Evolutionary conservation across 805 yeast genomes (phyloP), one percentile per base, ranked within the genome.

Genomic region (Lipomyces mesembrius): DNA sequence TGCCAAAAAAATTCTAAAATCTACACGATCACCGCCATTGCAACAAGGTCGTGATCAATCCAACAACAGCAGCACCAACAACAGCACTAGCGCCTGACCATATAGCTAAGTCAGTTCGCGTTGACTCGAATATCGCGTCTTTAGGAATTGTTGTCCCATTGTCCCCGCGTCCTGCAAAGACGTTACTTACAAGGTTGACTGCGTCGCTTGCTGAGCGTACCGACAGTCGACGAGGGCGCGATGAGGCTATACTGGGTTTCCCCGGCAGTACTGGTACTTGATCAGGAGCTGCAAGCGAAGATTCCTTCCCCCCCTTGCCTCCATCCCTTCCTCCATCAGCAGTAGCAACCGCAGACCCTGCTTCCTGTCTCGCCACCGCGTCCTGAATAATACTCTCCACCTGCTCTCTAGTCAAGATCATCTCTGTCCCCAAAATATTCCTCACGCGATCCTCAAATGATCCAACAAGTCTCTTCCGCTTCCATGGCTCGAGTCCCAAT

Each of bases 401-500:
- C 4, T 56, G 35, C 12, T 56, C 43, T 34, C 29, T 29, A 3
- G 52, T 52, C 37, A 61, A 27, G 11, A 49, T 8, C 20, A 34
- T 55, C n/a, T 39, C 58, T 43, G 80, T 78, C 2, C 81, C 83
- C 25, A 88, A 76, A 1, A 85, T 83, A 7, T 79, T 82, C 70
- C 83, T 86, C 12, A 93, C 96, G 74, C 89, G 90, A 29, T 83
- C 87, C 73, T 94, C 97, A 79, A 95, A 95, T 0, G 92, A 85
- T 11, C 86, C 86, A 25, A 94, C 96, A 67, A 95, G 79, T 64
- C 93, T 81, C 65, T 86, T 81, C 70, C 99, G 81, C 75, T 92
- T 95, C 94, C 97, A 92, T 0, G 99, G 99, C 79, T 95, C 99
- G 59, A 95, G 85, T 0, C 92, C 82, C 72, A 95, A 80, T 71